Evolutionary conservation across 441 rosid species (phyloP), one percentile per base, ranked within the genome.

Genomic region (Erodium trifolium): DNA sequence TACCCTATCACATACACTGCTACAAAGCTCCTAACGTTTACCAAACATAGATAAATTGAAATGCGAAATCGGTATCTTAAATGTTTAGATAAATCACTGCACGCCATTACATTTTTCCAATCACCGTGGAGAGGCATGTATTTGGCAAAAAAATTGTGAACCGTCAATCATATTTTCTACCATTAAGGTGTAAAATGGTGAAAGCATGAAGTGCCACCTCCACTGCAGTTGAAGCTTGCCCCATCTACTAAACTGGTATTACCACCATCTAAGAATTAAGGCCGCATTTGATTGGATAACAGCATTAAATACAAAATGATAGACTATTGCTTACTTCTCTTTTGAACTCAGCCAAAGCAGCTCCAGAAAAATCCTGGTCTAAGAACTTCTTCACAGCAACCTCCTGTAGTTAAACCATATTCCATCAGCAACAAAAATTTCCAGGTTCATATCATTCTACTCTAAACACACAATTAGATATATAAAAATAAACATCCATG

Each of bases 281-380:
- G 14, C 53, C 0, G 14, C 4, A 4, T 47, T 47, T 47, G n/a
- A 47, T 47, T 47, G 53, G 14, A 12, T 47, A 13, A 37, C 41
- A 7, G 41, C 41, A 37, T 37, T 5, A 7, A 37, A 74, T 18
- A 68, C 13, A 66, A 12, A 68, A 68, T 53, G 70, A 49, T 59
- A 71, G 9, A 10, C 71, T 11, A 70, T 78, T 72, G 77, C 95
- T 90, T 88, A 92, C 99, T 84, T 95, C 99, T 73, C 98, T 85
- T 82, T 83, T 92, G 79, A 95, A 95, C 85, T 95, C 99, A 63
- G 84, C 92, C 79, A 95, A 84, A 72, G 98, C 98, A 77, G 88
- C 97, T 66, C 98, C 99, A 23, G 96, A 95, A 87, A 95, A 92
- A 82, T 92, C 99, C 82, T 95, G 99, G 77, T 95, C 99, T 79